Base-by-base conservation (phyloP, 2,329 filamentous ascomycete species). In the Xylaria sp. region DNA sequence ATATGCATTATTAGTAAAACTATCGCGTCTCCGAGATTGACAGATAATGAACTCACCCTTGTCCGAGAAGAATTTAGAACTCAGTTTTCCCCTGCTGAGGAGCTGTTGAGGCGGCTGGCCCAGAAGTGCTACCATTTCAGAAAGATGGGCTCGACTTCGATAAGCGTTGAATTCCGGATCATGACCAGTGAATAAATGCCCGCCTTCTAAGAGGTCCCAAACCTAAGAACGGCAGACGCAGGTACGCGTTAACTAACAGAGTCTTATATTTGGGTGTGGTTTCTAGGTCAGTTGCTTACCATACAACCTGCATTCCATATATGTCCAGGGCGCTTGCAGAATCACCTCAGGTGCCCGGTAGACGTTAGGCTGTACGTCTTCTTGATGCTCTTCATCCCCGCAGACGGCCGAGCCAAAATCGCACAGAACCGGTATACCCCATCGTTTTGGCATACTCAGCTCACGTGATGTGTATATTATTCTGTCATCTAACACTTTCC, bases 301-400 rank as follows among this genome's bases (percentile, higher is more conserved):
- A 87, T 81, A 63, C 81, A 83, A 9, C 84, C 84, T 3, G 80
- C 78, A 65, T 84, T 86, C 85, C 85, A 88, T 61, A 88, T 83
- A 75, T 88, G 85, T 76, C 85, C 84, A 87, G 1, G 81, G 79
- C 2, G 72, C 77, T 72, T 79, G 72, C 0, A 87, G 65, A 5
- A 87, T 84, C 9, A 87, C 83, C 68, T 88, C 82, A 0, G 81
- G 81, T 1, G 80, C 76, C 54, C 83, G 72, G 71, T 84, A 84
- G 9, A 81, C 69, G 16, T 79, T 70, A 0, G 83, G 83, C 65
- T 84, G 82, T 1, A 82, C 72, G 48, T 81, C 78, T 6, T 80
- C 76, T 4, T 47, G 42, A 61, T 83, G 81, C 21, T 81, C 64
- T 40, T 59, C 16, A 13, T 79, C 78, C 5, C 82, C 81, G 0